Base-by-base conservation (phyloP, 1,139 yeast genomes). In the Candida sanyaensis region DNA sequence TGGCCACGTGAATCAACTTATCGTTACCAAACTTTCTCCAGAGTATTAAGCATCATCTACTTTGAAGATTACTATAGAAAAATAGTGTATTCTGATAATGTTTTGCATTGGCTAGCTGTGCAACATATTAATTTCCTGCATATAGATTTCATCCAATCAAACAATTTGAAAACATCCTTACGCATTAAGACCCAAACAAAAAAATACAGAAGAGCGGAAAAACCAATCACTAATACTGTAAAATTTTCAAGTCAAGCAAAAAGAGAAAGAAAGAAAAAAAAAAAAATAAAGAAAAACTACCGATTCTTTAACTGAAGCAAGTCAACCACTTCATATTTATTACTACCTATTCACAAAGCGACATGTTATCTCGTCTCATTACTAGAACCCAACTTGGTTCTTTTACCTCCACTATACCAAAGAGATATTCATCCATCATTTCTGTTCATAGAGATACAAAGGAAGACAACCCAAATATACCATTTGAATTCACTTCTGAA, bases 391-490 rank as follows among this genome's bases (percentile, higher is more conserved):
- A 43, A 37, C 13, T 17, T 13, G 24, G 39, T 4, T 27, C 37
- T 8, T 13, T 26, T n/a, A 33, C 49, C 12, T 24, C 48, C 44
- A 54, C 56, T 48, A 31, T 48, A 12, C 37, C 54, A 13, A 52
- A 54, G 36, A 62, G 79, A 61, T 61, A 55, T 56, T 73, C 74
- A 37, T 65, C 77, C 50, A 77, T 78, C 54, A 72, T 80, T 50
- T 73, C 88, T 9, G 90, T 87, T 41, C 96, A 89, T 71, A 80
- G 96, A 66, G 83, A 89, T 60, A 76, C 86, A 37, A 75, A 80
- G 46, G 78, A 77, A 45, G 89, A 89, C 75, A 86, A 87, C 67
- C 83, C 82, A 43, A 69, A 76, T 44, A 73, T 84, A 50, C 86
- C 90, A 42, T 89, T 89, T 65, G 92, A 86, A 65, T 89, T 88